Base-by-base conservation (phyloP, 2,329 filamentous ascomycete species). In the Alternaria alternata region DNA sequence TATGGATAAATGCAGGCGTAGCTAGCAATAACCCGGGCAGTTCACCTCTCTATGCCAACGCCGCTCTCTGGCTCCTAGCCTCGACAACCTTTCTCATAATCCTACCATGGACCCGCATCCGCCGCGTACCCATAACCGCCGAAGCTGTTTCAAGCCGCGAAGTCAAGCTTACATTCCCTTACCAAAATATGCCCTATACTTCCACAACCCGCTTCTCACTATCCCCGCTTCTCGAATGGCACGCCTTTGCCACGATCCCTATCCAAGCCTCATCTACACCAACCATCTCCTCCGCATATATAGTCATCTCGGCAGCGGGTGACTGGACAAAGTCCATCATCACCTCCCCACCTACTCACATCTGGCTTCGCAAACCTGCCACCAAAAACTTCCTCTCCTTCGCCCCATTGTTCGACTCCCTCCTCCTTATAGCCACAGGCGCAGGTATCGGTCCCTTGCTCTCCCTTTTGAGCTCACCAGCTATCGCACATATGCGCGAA, bases 51-150 rank as follows among this genome's bases (percentile, higher is more conserved):
- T 53, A 58, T 46, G 34, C 32, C 1, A 65, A 65, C 22, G 56
- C 71, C 0, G 60, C 67, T 0, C 61, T 94, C 75, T 95, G 91
- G 89, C 85, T 92, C 69, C 81, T 94, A 18, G 68, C 87, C 26
- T 73, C 86, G 34, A 88, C 88, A 41, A 92, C 91, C 1, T 72
- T 84, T 48, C 86, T 89, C 66, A 85, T 94, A 66, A 81, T 89
- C 52, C 87, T 90, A 44, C 91, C 92, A 0, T 96, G 92, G 91
- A 74, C 90, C 2, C 85, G 87, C 63, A 86, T 95, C 22, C 86
- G 90, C 55, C 88, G 86, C 65, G 87, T 92, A 38, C 79, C 82
- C 12, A 89, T 94, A 56, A 80, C 84, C 20, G 81, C 89, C 7
- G 87, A 92, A 71, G 80, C 83, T 4, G 85, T 95, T 16, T 94